Base-by-base conservation (phyloP, 768 basidiomycete genomes). In the Lactifluus subvellereus region DNA sequence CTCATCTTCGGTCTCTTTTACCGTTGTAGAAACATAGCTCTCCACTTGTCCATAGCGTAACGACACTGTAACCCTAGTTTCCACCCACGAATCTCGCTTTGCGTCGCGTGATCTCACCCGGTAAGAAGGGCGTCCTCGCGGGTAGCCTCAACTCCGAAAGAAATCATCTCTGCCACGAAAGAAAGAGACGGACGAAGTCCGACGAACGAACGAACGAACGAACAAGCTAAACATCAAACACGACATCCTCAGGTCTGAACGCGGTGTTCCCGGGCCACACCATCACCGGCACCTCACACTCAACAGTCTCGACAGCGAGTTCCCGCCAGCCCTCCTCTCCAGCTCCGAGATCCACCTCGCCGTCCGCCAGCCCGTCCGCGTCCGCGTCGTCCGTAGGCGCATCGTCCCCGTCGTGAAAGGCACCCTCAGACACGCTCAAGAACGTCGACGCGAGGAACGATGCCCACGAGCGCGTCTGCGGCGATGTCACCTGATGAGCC, bases 201-300 rank as follows among this genome's bases (percentile, higher is more conserved):
- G n/a, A 35, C 7, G 7, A 51, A 56, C 4, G 42, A 14, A 20
- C 18, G 37, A 33, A 22, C 33, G 40, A 35, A 45, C 43, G 9
- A 27, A 62, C 20, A 57, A 45, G 13, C 58, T 62, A 89, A 4
- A 91, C 85, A 71, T 87, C 86, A 71, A 91, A 91, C 33, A 89
- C 84, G 8, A 91, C 86, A 65, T 90, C 86, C 70, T 82, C 77
- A 4, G 91, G 84, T 73, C 84, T 87, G 75, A 91, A 94, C 49
- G 86, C 88, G 4, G 91, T 95, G 74, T 92, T 94, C 49, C 91
- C 91, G 11, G 94, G 87, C 82, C 88, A 94, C 1, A 97, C 88
- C 67, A 74, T 84, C 60, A 98, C 83, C 20, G 92, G 91, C 48
- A 98, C 89, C 72, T 94, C 91, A 69, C 94, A 97, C 73, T 97